phyloP scores from a whole-genome alignment of 495 filamentous ascomycete species.

The Aspergillus diversus region DNA sequence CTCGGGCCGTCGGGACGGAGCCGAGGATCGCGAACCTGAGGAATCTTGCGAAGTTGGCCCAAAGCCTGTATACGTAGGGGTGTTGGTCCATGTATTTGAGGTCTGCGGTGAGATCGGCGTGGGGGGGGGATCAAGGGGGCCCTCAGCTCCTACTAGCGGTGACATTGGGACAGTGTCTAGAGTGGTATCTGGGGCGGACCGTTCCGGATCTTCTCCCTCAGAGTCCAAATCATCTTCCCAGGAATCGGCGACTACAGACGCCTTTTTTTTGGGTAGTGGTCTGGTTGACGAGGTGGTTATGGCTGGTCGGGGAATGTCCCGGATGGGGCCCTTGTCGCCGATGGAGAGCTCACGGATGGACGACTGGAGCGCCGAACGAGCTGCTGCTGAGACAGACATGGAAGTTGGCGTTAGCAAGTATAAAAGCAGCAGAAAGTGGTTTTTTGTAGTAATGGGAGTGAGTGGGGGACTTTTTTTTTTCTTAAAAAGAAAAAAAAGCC shows the following conservation, averaged over 20 bases:
- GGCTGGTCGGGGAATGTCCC: slow-evolving; percentile 38
- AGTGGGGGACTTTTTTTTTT: background rate
- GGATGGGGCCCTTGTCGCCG: slow-evolving; percentile 38
- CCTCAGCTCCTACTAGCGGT: slow-evolving; percentile 41
- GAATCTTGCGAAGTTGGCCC: slow-evolving; percentile 7
- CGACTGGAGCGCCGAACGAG: slow-evolving; percentile 45
- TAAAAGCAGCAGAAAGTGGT: background rate
- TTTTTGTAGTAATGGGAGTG: background rate
- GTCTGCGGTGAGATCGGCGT: slow-evolving; percentile 61
- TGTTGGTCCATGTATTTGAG: slow-evolving; percentile 31
- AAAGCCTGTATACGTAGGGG: slow-evolving; percentile 8
- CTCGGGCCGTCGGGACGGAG: slow-evolving; percentile 63
- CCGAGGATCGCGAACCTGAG: slow-evolving; percentile 13
- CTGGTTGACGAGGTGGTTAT: slow-evolving; percentile 14
- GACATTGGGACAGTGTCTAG: slow-evolving; percentile 23
- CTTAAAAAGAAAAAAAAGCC: background rate
- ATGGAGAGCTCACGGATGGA: slow-evolving; percentile 52
- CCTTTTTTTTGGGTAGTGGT: slow-evolving; percentile 36
- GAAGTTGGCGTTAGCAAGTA: slow-evolving; percentile 19
- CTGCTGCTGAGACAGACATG: slow-evolving; percentile 29
- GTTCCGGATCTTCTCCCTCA: slow-evolving; percentile 15
- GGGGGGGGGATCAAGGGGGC: slow-evolving; percentile 57
- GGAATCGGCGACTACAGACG: slow-evolving; percentile 66
- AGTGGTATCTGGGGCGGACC: slow-evolving; percentile 28
- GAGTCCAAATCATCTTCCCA: slow-evolving; percentile 77